Percentiles rank a stretch among this genome's conserved stretches.
These are phyloP conservation scores for Madurella mycetomatis DNA, from an alignment of 2,329 filamentous ascomycete species.

Conservation along the genomic window DNA sequence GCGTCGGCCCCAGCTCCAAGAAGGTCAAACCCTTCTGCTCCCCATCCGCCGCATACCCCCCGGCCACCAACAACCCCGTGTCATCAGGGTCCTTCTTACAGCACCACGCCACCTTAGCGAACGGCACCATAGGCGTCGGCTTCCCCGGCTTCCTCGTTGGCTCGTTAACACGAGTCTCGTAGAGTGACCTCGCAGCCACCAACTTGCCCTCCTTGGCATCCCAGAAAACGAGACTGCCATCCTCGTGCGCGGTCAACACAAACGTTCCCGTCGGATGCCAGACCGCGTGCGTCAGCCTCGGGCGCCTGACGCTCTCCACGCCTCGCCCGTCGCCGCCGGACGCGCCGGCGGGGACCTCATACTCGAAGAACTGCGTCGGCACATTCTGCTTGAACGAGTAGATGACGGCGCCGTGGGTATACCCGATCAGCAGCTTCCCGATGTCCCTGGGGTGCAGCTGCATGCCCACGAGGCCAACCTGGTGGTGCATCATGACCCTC, in stretches of 20 bases:
- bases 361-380: slow-evolving; percentile 74
- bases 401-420: slow-evolving; percentile 78
- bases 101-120: slow-evolving; percentile 82
- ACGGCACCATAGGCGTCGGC: slow-evolving; percentile 64
- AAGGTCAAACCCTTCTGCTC: slow-evolving; percentile 77
- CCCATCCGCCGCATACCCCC: slow-evolving; percentile 65
- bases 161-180: slow-evolving; percentile 68
- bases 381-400: slow-evolving; percentile 94
- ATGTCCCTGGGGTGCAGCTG: slow-evolving; percentile 89
- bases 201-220: slow-evolving; percentile 84
- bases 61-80: slow-evolving; percentile 80
- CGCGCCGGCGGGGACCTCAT: slow-evolving; percentile 74
- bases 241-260: slow-evolving; percentile 79
- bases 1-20: slow-evolving; percentile 82
- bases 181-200: slow-evolving; percentile 76
- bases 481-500: slow-evolving; percentile 33
- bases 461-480: slow-evolving; percentile 59
- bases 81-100: slow-evolving; percentile 92
- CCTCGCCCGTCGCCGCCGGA: slow-evolving; percentile 71
- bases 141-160: slow-evolving; percentile 50
- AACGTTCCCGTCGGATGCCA: slow-evolving; percentile 97
- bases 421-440: slow-evolving; percentile 86
- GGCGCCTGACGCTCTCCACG: slow-evolving; percentile 60
- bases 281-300: slow-evolving; percentile 73
- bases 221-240: slow-evolving; percentile 91